These are phyloP conservation scores for Borovskyia barvae DNA, from an alignment of 208 protist genomes.

Conservation along the genomic window DNA sequence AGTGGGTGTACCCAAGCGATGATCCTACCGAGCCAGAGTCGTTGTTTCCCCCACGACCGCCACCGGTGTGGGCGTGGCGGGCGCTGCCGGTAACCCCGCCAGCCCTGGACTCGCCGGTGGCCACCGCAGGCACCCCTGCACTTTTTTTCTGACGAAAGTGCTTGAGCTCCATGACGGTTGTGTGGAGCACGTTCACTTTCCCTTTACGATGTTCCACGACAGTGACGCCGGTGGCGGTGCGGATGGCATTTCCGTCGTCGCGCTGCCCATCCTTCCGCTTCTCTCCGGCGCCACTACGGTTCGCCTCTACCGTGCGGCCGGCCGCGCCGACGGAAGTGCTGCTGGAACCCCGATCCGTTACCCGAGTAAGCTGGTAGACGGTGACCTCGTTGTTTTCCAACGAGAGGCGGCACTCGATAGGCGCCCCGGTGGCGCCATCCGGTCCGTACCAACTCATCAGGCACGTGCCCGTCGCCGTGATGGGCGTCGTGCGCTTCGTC, in stretches of 20 bases:
- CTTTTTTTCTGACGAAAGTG: constrained; percentile 28
- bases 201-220: constrained; percentile 30
- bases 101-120: no score
- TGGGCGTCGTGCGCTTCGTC: constrained; percentile 19
- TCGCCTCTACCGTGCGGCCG: not conserved
- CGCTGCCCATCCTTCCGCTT: not conserved
- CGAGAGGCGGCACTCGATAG: constrained; percentile 35
- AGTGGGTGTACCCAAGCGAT: no score
- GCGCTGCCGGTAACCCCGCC: not conserved
- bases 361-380: constrained; percentile 37
- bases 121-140: not conserved
- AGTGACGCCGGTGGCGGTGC: constrained; percentile 8
- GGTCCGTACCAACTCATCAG: constrained; percentile 36
- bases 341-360: constrained; percentile 1
- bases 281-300: not conserved
- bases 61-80: not conserved
- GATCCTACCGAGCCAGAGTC: no score
- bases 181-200: constrained; percentile 15
- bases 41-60: not conserved
- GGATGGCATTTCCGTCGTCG: constrained; percentile 6
- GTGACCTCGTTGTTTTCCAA: constrained; percentile 27
- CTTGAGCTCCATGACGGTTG: constrained; percentile 31
- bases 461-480: constrained; percentile 27
- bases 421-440: constrained; percentile 18
- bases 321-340: not conserved